Evolutionary conservation across 1,139 yeast species (phyloP), one percentile per base, ranked within the genome.

Genomic region (Wickerhamomyces sp.): DNA sequence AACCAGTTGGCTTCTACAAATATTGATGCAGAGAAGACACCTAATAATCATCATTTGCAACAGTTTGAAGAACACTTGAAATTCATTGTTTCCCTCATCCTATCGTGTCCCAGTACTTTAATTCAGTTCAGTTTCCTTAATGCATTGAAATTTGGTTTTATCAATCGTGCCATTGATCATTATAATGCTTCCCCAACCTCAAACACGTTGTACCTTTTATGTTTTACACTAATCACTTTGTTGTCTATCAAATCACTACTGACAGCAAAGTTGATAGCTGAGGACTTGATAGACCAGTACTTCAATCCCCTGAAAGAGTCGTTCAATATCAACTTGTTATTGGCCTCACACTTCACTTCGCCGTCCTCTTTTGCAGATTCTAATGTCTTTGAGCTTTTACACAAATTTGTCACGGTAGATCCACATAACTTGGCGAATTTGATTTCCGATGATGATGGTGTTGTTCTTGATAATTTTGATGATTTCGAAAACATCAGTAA

Each of bases 91-190:
- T 32, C 34, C 11, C 19, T 42, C 3, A 14, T 42, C 4, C 26
- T 41, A 4, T 37, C 16, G 22, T 15, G 39, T 3, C 28, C 26
- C 5, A 36, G 36, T 22, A 35, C 35, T 7, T 20, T 39, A 2
- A 21, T 41, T 6, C 35, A 31, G 22, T 16, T 36, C n/a, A 32
- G 36, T 1, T 38, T 44, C 17, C 30, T 42, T 30, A 39, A 35
- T 15, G 18, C 32, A 2, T 34, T 44, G n/a, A 35, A 38, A 13
- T 10, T 17, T 6, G 32, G 30, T 9, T 44, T 41, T 23, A 26
- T 39, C 17, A 20, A 13, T 7, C 16, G 15, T n/a, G 18, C 11
- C 14, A 5, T 28, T 3, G 24, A 28, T 8, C 12, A 5, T 11
- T 28, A 28, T 21, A 3, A 20, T 10, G 6, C 12, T 4, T 15